Conservation (phyloP, 306 rosid genomes). For the Aeschynomene evenia region DNA sequence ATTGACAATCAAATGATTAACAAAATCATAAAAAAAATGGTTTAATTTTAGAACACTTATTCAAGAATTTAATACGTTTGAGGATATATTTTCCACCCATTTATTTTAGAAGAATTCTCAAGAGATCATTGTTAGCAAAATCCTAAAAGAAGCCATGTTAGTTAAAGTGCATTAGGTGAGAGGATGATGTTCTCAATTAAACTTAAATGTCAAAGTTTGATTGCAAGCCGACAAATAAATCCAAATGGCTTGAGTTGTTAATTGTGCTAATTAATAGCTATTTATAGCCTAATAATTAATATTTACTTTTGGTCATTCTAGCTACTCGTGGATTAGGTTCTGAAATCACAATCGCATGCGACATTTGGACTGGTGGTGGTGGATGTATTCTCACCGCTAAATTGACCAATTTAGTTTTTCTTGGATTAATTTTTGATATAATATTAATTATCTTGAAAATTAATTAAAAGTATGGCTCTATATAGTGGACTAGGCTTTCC, state of each 20-base stretch:
- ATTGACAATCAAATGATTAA: background rate
- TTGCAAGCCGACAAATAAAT: conserved; percentile 33
- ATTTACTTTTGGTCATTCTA: conserved; percentile 11
- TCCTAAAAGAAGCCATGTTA: background rate
- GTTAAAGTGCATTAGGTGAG: conserved; percentile 42
- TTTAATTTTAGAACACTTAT: background rate
- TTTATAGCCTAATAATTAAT: conserved; percentile 27
- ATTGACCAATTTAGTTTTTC: background rate
- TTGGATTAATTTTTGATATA: too few relatives aligned
- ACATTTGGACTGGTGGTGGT: conserved; percentile 9
- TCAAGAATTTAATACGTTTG: background rate
- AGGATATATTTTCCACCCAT: background rate
- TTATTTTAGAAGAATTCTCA: background rate
- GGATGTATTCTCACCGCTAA: background rate
- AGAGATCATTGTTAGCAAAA: background rate
- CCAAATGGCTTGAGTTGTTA: conserved; percentile 13
- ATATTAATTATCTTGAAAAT: too few relatives aligned
- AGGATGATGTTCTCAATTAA: conserved; percentile 12
- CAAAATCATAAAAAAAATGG: background rate
- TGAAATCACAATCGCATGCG: background rate
- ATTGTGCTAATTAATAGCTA: conserved; percentile 13
- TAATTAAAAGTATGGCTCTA: background rate
- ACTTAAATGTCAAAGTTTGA: conserved; percentile 1
- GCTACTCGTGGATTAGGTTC: conserved; percentile 32
- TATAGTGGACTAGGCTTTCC: background rate